Conservation (phyloP, 1,284 basidiomycete species). For the Tilletia indica region DNA sequence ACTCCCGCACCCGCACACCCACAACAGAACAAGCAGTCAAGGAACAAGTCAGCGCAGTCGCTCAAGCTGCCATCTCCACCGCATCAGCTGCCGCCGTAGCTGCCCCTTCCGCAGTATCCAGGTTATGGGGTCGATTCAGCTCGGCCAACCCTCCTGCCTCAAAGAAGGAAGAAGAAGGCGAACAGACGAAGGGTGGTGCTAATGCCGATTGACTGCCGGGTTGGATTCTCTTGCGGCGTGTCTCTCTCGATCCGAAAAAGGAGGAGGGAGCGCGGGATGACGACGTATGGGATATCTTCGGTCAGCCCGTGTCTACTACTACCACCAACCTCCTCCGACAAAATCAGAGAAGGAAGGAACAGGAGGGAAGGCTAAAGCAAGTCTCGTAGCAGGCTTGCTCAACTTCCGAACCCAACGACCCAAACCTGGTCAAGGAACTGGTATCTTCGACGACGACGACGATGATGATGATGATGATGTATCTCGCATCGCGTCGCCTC, state of each 20-base stretch:
- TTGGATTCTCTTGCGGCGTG: neutral
- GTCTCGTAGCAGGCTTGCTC: neutral
- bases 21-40: neutral
- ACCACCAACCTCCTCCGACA: neutral
- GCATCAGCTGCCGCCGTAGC: neutral
- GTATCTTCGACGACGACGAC: constrained; percentile 1
- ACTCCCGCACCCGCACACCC: neutral
- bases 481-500: neutral
- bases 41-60: neutral
- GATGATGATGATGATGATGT: neutral
- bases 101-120: neutral
- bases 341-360: too few species aligned
- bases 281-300: neutral
- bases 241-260: neutral
- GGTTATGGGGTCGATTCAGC: neutral
- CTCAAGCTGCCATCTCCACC: neutral
- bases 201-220: neutral
- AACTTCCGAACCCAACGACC: neutral
- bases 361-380: neutral
- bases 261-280: neutral
- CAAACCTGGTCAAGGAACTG: neutral
- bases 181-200: neutral
- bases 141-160: neutral
- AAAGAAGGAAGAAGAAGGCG: neutral
- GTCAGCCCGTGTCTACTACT: neutral